These are phyloP conservation scores for Chondrus crispus DNA, from an alignment of 23 red algal species.

Conservation along the genomic window DNA sequence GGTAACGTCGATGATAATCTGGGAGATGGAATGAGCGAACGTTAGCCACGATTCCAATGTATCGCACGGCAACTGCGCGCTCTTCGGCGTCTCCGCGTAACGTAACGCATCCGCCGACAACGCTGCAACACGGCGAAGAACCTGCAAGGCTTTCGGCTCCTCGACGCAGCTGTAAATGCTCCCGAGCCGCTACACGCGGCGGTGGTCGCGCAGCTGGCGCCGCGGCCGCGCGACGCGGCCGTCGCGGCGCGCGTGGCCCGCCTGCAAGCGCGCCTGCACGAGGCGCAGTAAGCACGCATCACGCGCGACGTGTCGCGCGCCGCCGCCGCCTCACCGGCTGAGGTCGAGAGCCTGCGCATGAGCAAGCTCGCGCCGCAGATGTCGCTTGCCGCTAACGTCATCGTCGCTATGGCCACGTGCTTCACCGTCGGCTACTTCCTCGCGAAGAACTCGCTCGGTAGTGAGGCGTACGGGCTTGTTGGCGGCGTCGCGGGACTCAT, in stretches of 20 bases:
- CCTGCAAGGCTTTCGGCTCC: background rate
- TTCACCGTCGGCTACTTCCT: constrained; percentile 55
- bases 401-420: constrained; percentile 67
- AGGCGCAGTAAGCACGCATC: constrained; percentile 30
- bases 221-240: background rate
- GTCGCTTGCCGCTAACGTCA: constrained; percentile 52
- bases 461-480: background rate
- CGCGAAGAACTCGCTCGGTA: constrained; percentile 16
- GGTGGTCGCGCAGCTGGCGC: background rate
- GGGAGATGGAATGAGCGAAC: constrained; percentile 23
- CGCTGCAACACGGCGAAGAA: constrained; percentile 5
- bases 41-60: constrained; percentile 15
- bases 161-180: constrained; percentile 32
- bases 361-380: constrained; percentile 36
- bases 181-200: background rate
- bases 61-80: background rate
- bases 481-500: constrained; percentile 56
- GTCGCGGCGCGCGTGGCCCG: background rate
- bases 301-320: constrained; percentile 15
- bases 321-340: background rate
- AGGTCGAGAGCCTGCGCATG: constrained; percentile 14
- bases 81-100: background rate
- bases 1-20: constrained; percentile 15
- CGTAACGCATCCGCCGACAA: constrained; percentile 2
- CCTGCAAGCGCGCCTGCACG: background rate